phyloP scores from a whole-genome alignment of 805 yeast genomes.

The Candida saitoana region DNA sequence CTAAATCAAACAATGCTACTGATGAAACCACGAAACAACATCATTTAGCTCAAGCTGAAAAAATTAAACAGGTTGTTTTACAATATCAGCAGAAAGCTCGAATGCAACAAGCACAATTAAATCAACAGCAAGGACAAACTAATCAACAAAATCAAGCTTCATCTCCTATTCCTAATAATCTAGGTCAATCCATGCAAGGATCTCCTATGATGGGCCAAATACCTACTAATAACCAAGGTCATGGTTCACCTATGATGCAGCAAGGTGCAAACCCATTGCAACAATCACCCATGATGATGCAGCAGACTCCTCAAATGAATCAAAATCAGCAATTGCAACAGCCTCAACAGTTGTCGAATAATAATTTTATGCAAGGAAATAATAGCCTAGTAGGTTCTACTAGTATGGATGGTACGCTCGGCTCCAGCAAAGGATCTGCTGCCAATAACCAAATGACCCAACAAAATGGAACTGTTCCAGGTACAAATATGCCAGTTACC shows the following conservation, averaged over 20 bases:
- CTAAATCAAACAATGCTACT: conserved; percentile 55
- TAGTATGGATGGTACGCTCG: not conserved
- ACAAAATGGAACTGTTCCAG: not conserved
- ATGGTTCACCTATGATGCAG: not conserved
- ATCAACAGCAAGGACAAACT: conserved; percentile 6
- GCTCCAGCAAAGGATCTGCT: not conserved
- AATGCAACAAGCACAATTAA: conserved; percentile 10
- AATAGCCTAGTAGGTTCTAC: not conserved
- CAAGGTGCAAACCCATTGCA: conserved; percentile 56
- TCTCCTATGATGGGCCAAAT: not conserved
- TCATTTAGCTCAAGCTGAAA: conserved; percentile 59
- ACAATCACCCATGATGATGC: conserved; percentile 32
- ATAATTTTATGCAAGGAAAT: not conserved
- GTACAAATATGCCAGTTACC: conserved; percentile 14
- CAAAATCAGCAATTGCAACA: conserved; percentile 9
- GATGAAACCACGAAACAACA: conserved; percentile 60
- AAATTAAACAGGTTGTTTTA: conserved; percentile 56
- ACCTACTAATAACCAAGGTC: not conserved
- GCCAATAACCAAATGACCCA: not conserved
- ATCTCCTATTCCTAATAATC: not conserved
- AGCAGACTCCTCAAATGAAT: conserved; percentile 43
- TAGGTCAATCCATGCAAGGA: not conserved
- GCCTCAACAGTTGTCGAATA: not conserved
- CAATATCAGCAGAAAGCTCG: conserved; percentile 43
- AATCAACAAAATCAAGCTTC: not conserved